phyloP scores from a whole-genome alignment of 192 early-diverging fungal species.

The Backusella morwellensis region DNA sequence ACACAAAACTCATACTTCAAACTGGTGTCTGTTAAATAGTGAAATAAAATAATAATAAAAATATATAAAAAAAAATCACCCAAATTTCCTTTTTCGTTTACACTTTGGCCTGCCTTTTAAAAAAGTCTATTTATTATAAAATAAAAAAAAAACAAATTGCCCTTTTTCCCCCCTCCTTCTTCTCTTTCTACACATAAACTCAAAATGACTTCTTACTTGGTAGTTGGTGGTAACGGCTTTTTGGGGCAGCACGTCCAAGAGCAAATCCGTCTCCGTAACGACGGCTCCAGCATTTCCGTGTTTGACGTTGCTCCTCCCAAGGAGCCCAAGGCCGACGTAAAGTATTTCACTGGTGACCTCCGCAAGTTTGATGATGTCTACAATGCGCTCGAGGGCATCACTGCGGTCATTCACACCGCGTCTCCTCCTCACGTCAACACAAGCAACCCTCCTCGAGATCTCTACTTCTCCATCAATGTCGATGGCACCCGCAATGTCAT shows the following conservation, averaged over 20 bases:
- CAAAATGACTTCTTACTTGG: constrained; percentile 49
- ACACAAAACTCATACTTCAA: not conserved
- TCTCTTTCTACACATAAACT: not conserved
- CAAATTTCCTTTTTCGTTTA: not conserved
- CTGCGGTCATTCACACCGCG: constrained; percentile 86
- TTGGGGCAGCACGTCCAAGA: constrained; percentile 78
- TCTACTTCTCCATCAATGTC: constrained; percentile 80
- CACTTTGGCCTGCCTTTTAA: not conserved
- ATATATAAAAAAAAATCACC: not conserved
- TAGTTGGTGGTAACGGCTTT: constrained; percentile 90
- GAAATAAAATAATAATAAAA: not conserved
- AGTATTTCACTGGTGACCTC: constrained; percentile 48
- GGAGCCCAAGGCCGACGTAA: constrained; percentile 41
- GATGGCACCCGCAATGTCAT: constrained; percentile 89
- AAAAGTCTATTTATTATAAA: not conserved
- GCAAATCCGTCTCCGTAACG: constrained; percentile 64
- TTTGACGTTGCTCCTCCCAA: constrained; percentile 73
- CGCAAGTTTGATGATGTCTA: constrained; percentile 55
- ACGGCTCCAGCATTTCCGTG: constrained; percentile 63
- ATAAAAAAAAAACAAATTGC: not conserved
- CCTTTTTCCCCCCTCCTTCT: not conserved
- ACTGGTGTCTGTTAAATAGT: not conserved
- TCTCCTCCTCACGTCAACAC: constrained; percentile 68
- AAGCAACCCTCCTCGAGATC: constrained; percentile 60
- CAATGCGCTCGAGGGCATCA: constrained; percentile 61